These are phyloP conservation scores for Guadua angustifolia DNA, from an alignment of 176 grass and related monocot species.

Conservation along the genomic window DNA sequence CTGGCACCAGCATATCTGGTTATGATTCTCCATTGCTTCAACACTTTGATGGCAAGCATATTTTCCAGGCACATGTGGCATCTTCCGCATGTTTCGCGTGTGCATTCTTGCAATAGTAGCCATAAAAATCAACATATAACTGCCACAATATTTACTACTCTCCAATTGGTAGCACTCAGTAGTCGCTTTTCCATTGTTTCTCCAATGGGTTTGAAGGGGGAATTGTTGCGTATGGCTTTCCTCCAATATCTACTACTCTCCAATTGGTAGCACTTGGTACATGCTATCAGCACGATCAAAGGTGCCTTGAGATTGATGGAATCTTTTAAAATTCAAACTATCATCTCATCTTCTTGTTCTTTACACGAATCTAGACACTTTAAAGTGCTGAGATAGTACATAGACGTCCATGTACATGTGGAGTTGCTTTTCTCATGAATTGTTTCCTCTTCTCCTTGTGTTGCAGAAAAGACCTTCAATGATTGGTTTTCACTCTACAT, in stretches of 20 bases:
- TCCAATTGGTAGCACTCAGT: background rate
- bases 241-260: no score
- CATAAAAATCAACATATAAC: background rate
- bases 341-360: no score
- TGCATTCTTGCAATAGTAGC: conserved; percentile 15
- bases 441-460: background rate
- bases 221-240: background rate
- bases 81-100: conserved; percentile 10
- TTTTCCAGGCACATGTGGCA: conserved; percentile 29
- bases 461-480: background rate
- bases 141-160: background rate
- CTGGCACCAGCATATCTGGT: conserved; percentile 47
- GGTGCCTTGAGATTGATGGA: no score
- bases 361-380: no score
- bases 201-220: background rate
- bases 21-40: conserved; percentile 42
- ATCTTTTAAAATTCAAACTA: no score
- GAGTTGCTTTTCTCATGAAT: no score
- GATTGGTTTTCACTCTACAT: background rate
- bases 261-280: no score
- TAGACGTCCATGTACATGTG: no score
- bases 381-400: no score
- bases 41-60: conserved; percentile 30
- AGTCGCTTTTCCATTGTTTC: background rate
- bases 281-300: no score